Conservation (phyloP, 148 eudicot genomes). For the Chenopodium formosanum region DNA sequence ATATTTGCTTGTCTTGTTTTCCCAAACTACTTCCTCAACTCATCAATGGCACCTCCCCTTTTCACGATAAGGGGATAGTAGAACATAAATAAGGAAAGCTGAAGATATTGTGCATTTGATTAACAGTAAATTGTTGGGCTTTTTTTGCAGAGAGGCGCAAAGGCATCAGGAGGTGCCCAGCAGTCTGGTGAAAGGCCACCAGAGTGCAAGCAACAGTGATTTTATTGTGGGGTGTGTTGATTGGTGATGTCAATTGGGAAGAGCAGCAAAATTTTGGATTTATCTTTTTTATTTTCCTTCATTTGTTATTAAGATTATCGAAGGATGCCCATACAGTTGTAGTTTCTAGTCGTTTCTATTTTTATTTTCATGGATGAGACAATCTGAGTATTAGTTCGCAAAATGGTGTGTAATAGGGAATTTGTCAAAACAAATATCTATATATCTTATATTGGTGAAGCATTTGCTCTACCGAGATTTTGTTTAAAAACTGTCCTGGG, state of each 20-base stretch:
- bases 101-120: not conserved
- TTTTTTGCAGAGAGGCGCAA: constrained; percentile 42
- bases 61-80: no score
- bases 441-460: constrained; percentile 3
- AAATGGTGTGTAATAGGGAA: constrained; percentile 20
- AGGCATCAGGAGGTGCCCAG: constrained; percentile 33
- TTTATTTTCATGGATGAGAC: constrained; percentile 1
- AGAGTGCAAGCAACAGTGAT: constrained; percentile 80
- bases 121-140: not conserved
- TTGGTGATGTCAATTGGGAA: constrained; percentile 1
- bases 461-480: not conserved
- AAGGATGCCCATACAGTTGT: constrained; percentile 8
- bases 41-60: no score
- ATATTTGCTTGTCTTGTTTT: not conserved
- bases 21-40: not conserved
- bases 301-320: constrained; percentile 13
- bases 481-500: not conserved
- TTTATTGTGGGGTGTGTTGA: not conserved
- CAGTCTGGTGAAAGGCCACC: constrained; percentile 69
- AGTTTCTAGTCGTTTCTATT: constrained; percentile 4
- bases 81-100: not conserved
- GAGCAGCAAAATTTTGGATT: constrained; percentile 21
- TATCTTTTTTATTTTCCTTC: constrained; percentile 12
- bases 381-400: not conserved
- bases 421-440: constrained; percentile 8